Evolutionary conservation across 306 rosid genomes (phyloP), one percentile per base, ranked within the genome.

Genomic region (Acacia crassicarpa): DNA sequence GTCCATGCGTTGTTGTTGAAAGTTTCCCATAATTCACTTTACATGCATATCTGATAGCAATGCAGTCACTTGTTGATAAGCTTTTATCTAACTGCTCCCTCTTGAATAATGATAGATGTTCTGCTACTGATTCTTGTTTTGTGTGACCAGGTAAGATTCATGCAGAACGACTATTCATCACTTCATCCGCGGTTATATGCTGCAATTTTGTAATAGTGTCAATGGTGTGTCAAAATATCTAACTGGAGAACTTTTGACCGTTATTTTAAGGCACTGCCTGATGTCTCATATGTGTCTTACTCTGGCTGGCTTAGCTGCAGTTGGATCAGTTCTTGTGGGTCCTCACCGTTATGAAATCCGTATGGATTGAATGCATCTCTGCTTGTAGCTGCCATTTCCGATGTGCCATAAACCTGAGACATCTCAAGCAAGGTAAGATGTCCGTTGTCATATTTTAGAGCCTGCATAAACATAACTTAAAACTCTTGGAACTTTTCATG

Each of bases 221-320:
- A 82, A 76, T 46, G 44, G 41, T 30, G 40, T 70, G 32, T 48
- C 58, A 72, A 62, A 72, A 75, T 78, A 66, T 61, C 48, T 54
- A 17, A 46, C 27, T 61, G 48, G 49, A 23, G 48, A 83, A 67
- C 69, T 54, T 73, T 75, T 67, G 32, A 76, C 81, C 45, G n/a
- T 83, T 75, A 82, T 74, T 82, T 87, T 22, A 75, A 79, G 72
- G 80, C 83, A 71, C 78, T 85, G 51, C 56, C 82, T 22, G 87
- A 82, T 48, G 84, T 86, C 72, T 72, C 86, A 65, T 83, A 89
- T 5, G 40, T 66, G 59, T 89, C 89, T 78, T 75, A 87, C 65
- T 88, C 89, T 22, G 86, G 88, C 68, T 74, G 89, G 82, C 85
- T 78, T 80, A 86, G 85, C 67, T 89, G 95, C 78, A 92, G 94